Percentiles rank a stretch among this genome's conserved stretches.
Conservation (phyloP, 2,329 filamentous ascomycete species). For the Aspergillus fructus region DNA sequence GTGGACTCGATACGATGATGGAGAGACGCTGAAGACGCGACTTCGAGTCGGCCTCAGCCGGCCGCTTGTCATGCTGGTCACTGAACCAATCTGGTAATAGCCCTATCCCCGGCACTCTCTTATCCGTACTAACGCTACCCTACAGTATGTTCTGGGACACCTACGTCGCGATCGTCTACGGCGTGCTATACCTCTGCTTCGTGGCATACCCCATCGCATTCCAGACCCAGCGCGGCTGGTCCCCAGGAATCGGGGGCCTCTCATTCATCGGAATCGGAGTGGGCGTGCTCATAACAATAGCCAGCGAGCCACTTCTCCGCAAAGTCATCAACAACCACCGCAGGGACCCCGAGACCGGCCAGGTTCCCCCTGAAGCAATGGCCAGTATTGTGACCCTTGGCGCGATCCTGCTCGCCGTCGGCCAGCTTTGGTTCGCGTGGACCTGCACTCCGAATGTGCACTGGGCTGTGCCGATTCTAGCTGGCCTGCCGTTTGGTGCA, state of each 20-base stretch:
- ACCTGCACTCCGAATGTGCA: constrained; percentile 75
- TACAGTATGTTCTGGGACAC: constrained; percentile 47
- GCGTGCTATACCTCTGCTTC: not conserved
- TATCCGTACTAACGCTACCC: not conserved
- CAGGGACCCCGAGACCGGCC: constrained; percentile 18
- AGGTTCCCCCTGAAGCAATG: constrained; percentile 66
- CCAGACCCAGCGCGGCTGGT: not conserved
- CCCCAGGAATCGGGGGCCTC: not conserved
- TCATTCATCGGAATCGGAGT: not conserved
- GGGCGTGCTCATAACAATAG: not conserved
- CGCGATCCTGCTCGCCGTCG: constrained; percentile 67
- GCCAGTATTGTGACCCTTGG: constrained; percentile 77
- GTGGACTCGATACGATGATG: not conserved
- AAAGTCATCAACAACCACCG: not conserved
- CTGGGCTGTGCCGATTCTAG: constrained; percentile 74
- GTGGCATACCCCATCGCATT: not conserved
- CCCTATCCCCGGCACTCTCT: not conserved
- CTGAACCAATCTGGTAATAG: not conserved
- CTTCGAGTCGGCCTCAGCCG: not conserved
- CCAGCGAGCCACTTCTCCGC: not conserved
- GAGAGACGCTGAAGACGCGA: not conserved
- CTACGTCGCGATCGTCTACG: constrained; percentile 48
- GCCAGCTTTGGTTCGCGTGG: constrained; percentile 82
- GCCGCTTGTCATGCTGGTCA: not conserved
- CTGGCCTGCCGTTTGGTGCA: constrained; percentile 74